Percentiles rank a stretch among this genome's conserved stretches.
Evolutionary conservation across 2,329 filamentous ascomycete species (phyloP).

Genomic region (Apiospora rasikravindrae): DNA sequence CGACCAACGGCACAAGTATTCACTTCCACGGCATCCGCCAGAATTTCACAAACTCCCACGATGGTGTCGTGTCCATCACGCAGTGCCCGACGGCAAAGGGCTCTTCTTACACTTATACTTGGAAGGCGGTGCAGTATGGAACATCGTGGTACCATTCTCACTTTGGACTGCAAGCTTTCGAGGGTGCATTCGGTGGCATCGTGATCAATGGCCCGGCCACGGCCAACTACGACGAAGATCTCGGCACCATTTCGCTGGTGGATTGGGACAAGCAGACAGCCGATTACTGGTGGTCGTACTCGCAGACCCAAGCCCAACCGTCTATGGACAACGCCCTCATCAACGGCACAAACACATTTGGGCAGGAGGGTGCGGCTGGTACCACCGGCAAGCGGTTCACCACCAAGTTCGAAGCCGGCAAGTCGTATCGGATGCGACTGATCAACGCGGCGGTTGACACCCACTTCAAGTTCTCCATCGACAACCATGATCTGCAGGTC

Average conservation of each 20-base stretch:
- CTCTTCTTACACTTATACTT: conserved; percentile 60
- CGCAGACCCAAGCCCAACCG: conserved; percentile 40
- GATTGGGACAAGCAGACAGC: conserved; percentile 61
- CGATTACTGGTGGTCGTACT: conserved; percentile 40
- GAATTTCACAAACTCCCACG: conserved; percentile 56
- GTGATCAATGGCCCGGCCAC: conserved; percentile 65
- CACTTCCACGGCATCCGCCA: conserved; percentile 70
- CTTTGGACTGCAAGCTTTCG: conserved; percentile 52
- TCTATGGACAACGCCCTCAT: conserved; percentile 49
- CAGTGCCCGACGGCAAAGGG: conserved; percentile 59
- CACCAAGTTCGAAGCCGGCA: conserved; percentile 47
- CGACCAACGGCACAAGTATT: conserved; percentile 61
- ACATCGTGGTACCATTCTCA: conserved; percentile 67
- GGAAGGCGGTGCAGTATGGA: conserved; percentile 59
- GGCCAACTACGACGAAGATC: conserved; percentile 66
- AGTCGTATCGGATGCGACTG: conserved; percentile 47
- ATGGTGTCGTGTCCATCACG: conserved; percentile 59
- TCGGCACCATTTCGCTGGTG: conserved; percentile 62
- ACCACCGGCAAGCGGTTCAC: conserved; percentile 42
- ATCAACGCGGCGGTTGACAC: conserved; percentile 53
- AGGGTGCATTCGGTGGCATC: conserved; percentile 65
- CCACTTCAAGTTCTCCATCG: conserved; percentile 56
- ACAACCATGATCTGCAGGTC: conserved; percentile 62
- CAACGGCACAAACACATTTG: conserved; percentile 39
- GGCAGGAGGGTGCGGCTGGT: conserved; percentile 39